phyloP scores from a whole-genome alignment of 2,329 filamentous ascomycete genomes.

The Scorias spongiosa region DNA sequence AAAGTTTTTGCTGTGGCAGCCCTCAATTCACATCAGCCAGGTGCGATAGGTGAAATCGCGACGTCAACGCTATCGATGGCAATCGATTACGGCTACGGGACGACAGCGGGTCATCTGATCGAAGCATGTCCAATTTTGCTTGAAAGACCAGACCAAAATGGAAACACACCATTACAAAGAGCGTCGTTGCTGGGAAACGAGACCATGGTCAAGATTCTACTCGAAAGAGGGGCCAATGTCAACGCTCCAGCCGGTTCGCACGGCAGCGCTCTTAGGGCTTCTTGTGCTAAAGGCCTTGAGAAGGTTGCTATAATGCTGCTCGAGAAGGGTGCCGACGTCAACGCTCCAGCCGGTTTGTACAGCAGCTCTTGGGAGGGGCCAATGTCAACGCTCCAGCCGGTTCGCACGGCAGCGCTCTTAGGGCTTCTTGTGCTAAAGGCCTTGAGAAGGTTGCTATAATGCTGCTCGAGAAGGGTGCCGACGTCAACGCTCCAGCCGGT shows the following conservation, averaged over 20 bases:
- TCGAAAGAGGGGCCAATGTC: background rate
- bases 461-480: conserved; percentile 10
- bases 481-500: conserved; percentile 9
- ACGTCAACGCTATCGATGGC: no score
- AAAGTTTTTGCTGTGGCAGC: background rate
- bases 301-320: conserved; percentile 4
- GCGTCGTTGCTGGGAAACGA: background rate
- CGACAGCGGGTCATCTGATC: no score
- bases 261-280: background rate
- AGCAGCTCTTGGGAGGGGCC: conserved; percentile 1
- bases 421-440: conserved; percentile 1
- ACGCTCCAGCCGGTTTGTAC: conserved; percentile 2
- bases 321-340: conserved; percentile 6
- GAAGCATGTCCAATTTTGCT: no score
- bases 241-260: background rate
- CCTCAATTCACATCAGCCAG: background rate
- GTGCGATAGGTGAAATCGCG: background rate
- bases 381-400: conserved; percentile 11
- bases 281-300: background rate
- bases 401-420: conserved; percentile 1
- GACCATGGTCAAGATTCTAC: background rate
- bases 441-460: conserved; percentile 7
- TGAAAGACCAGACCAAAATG: no score
- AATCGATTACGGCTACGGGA: no score
- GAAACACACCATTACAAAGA: no score